A percentile compares a stretch with the other conserved stretches of the same genome.
Evolutionary conservation across 2,329 filamentous ascomycete species (phyloP).

Genomic region (Fusarium buharicum): DNA sequence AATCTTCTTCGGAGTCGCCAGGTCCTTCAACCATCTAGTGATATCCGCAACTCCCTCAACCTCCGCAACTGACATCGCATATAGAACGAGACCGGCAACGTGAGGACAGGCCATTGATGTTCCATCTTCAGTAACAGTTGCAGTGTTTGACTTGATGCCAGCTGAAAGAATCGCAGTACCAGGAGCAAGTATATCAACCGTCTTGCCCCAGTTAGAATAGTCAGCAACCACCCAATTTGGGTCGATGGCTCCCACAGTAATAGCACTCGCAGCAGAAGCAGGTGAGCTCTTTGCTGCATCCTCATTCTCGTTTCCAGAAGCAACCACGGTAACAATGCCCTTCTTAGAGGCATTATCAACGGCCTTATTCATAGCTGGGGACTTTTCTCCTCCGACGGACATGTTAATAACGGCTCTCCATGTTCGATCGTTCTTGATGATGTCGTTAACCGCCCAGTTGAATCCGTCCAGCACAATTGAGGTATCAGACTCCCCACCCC

Average conservation of each 20-base stretch:
- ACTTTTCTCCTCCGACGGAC: slow-evolving; percentile 50
- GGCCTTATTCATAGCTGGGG: slow-evolving; percentile 22
- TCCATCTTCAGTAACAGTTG: slow-evolving; percentile 53
- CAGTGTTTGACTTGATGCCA: slow-evolving; percentile 46
- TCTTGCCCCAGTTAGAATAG: slow-evolving; percentile 59
- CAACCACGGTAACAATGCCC: slow-evolving; percentile 54
- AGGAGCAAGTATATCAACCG: slow-evolving; percentile 59
- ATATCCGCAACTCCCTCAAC: slow-evolving; percentile 13
- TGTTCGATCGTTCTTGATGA: slow-evolving; percentile 42
- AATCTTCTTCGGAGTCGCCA: slow-evolving; percentile 10
- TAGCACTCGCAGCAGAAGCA: slow-evolving; percentile 37
- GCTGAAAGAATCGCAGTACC: slow-evolving; percentile 56
- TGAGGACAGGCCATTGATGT: slow-evolving; percentile 66
- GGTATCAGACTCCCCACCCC: slow-evolving; percentile 26
- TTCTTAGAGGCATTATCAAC: slow-evolving; percentile 38
- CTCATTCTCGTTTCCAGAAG: slow-evolving; percentile 39
- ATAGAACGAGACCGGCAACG: slow-evolving; percentile 62
- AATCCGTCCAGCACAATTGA: slow-evolving; percentile 47
- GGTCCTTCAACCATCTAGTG: slow-evolving; percentile 2
- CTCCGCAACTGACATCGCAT: slow-evolving; percentile 40
- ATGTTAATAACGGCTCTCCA: slow-evolving; percentile 56
- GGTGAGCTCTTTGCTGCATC: slow-evolving; percentile 35
- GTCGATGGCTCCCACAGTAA: slow-evolving; percentile 49
- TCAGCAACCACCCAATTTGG: slow-evolving; percentile 47
- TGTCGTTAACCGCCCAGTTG: slow-evolving; percentile 52